Base-by-base conservation (phyloP, 805 yeast species). In the Metschnikowia rubicola region DNA sequence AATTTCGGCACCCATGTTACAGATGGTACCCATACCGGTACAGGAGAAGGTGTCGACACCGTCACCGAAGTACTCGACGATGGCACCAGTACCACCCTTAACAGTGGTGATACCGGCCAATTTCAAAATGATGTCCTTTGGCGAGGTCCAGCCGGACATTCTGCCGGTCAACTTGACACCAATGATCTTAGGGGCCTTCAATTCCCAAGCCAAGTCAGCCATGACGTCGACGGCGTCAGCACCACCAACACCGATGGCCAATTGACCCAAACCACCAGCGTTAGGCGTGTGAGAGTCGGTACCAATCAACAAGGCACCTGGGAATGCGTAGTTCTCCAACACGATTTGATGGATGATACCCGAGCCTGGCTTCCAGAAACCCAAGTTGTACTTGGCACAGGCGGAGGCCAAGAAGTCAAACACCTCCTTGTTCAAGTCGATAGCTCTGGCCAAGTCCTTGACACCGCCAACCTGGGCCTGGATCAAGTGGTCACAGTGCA, bases 1-100 rank as follows among this genome's bases (percentile, higher is more conserved):
- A 60, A 91, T 90, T 75, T 91, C 98, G 58, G 98, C 98, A 79
- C 98, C 98, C 98, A 91, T 91, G 74, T 91, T 91, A 81, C 98
- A 91, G 74, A 91, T 91, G 61, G 98, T 91, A 68, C 95, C 98
- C 98, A 91, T 91, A 80, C 98, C 98, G 43, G 98, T 92, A 73
- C 96, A 89, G 42, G 96, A 87, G 70, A 91, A 84, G 50, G 92
- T 79, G 63, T 86, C 81, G 47, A 91, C 91, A 79, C 98, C 98
- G 46, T 84, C 90, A 70, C 98, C 98, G 64, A 85, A 91, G 78
- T 91, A 91, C 77, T 91, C 98, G 57, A 92, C 95, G 66, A 91
- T 90, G 67, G 82, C 82, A 70, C 98, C 98, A 47, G 98, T 91
- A 74, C 98, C 98, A 76, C 98, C 98, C 79, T 89, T 87, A 64